Conservation (phyloP, 805 yeast genomes). For the Candida insectorum region DNA sequence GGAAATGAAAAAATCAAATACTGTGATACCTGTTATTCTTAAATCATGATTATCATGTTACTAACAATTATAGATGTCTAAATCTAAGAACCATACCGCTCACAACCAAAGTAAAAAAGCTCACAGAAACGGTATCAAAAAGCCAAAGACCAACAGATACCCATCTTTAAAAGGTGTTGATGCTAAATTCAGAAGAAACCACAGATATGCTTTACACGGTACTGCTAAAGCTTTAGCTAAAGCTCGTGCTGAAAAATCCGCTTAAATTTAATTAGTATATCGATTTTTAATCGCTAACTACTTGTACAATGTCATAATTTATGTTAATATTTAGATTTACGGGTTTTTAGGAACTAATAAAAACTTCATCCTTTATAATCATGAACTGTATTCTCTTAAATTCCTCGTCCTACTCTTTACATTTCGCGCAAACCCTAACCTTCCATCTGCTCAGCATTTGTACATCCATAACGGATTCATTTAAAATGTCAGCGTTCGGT, state of each 20-base stretch:
- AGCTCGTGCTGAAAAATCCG: constrained; percentile 56
- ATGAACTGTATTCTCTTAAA: neutral
- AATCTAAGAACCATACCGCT: constrained; percentile 99
- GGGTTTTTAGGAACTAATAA: constrained; percentile 8
- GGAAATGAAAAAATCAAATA: too few relatives aligned
- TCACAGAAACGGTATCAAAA: constrained; percentile 99
- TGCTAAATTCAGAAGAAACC: constrained; percentile 99
- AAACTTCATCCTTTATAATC: constrained; percentile 4
- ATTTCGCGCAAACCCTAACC: neutral
- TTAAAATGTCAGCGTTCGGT: constrained; percentile 7
- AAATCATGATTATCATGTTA: too few relatives aligned
- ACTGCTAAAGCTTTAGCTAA: constrained; percentile 92
- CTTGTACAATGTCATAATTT: constrained; percentile 11
- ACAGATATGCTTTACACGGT: constrained; percentile 98
- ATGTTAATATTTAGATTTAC: constrained; percentile 11
- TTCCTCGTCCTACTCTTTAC: neutral
- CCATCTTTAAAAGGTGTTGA: constrained; percentile 99
- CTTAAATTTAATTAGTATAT: constrained; percentile 20
- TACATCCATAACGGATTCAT: neutral
- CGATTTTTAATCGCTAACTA: too few relatives aligned
- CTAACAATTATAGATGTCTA: constrained; percentile 67
- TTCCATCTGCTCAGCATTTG: neutral
- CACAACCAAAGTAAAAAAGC: constrained; percentile 99
- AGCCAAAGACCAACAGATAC: constrained; percentile 97
- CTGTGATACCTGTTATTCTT: too few relatives aligned